Conservation (phyloP, 306 rosid species). For the Sicyos baderoa region DNA sequence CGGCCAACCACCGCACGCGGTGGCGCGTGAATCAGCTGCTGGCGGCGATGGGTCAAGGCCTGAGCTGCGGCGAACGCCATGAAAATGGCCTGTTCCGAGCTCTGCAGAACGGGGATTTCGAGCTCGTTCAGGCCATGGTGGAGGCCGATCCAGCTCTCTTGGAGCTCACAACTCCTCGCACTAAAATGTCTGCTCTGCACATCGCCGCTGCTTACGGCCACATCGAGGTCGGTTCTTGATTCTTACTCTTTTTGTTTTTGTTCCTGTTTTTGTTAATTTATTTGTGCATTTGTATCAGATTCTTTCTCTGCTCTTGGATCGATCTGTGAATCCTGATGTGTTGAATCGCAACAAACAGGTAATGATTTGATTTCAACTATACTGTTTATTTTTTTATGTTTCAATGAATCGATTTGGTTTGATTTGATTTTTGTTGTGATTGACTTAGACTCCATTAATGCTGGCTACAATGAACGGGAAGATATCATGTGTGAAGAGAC, state of each 20-base stretch:
- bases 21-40: slow-evolving; percentile 34
- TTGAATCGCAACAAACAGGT: slow-evolving; percentile 75
- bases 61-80: slow-evolving; percentile 43
- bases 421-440: slow-evolving; percentile 12
- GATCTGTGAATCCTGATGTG: slow-evolving; percentile 45
- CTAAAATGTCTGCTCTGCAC: slow-evolving; percentile 53
- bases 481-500: slow-evolving; percentile 50
- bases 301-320: slow-evolving; percentile 54
- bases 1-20: slow-evolving; percentile 30
- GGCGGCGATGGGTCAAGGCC: slow-evolving; percentile 65
- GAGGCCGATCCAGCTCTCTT: slow-evolving; percentile 39
- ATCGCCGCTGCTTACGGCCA: slow-evolving; percentile 71
- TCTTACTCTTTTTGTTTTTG: background rate
- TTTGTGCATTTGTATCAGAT: slow-evolving; percentile 33
- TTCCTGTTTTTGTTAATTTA: background rate
- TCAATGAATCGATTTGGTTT: background rate
- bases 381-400: background rate
- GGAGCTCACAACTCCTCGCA: slow-evolving; percentile 33
- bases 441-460: slow-evolving; percentile 68
- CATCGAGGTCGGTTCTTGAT: slow-evolving; percentile 52
- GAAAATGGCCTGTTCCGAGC: slow-evolving; percentile 47
- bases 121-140: slow-evolving; percentile 35
- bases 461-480: slow-evolving; percentile 82
- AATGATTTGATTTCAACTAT: slow-evolving; percentile 1
- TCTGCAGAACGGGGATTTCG: slow-evolving; percentile 52